Conservation (phyloP, 1,139 yeast genomes). For the Pichia sp. region DNA sequence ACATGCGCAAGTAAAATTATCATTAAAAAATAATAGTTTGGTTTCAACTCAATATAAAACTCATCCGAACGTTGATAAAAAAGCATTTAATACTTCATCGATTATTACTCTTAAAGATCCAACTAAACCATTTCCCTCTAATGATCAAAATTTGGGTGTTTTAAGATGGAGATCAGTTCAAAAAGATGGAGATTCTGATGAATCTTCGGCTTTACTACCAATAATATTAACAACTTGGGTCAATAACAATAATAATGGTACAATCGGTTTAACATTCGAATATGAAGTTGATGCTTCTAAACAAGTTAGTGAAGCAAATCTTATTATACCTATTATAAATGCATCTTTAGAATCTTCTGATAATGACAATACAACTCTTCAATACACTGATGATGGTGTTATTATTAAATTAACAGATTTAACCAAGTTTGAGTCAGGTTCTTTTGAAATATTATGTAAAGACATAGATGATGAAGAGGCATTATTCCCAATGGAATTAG, state of each 20-base stretch:
- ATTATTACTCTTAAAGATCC: constrained; percentile 72
- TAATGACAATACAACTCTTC: constrained; percentile 44
- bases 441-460: constrained; percentile 73
- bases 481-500: constrained; percentile 80
- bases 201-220: constrained; percentile 54
- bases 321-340: constrained; percentile 64
- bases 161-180: constrained; percentile 82
- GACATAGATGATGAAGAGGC: constrained; percentile 68
- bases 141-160: constrained; percentile 85
- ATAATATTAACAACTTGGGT: constrained; percentile 84
- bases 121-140: constrained; percentile 77
- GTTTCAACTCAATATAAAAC: constrained; percentile 73
- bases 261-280: constrained; percentile 77
- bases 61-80: constrained; percentile 91
- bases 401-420: constrained; percentile 48
- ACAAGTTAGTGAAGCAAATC: constrained; percentile 49
- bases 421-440: constrained; percentile 52
- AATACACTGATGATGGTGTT: constrained; percentile 55
- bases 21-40: constrained; percentile 33
- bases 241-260: constrained; percentile 44
- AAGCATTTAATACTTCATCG: constrained; percentile 50
- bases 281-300: constrained; percentile 60
- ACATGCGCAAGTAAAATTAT: constrained; percentile 55
- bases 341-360: constrained; percentile 47
- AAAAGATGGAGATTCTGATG: constrained; percentile 37